Conservation (phyloP, 2,329 filamentous ascomycete genomes). For the Aspergillus carbonarius region DNA sequence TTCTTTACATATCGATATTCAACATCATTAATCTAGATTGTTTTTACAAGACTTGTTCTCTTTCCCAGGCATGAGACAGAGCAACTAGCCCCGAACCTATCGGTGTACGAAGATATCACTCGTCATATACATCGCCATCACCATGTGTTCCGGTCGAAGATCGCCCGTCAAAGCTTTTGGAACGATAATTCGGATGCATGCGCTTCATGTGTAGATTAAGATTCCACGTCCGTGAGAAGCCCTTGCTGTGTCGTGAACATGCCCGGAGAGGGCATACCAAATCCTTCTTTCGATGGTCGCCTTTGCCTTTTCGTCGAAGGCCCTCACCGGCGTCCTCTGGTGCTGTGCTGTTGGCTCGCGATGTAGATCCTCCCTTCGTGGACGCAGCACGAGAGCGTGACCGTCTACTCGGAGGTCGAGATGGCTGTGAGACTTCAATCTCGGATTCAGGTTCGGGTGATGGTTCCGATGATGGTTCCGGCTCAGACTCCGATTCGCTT, state of each 20-base stretch:
- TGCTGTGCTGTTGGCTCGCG: conserved; percentile 12
- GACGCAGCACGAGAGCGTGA: conserved; percentile 13
- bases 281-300: conserved; percentile 27
- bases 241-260: conserved; percentile 31
- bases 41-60: not conserved
- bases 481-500: conserved; percentile 28
- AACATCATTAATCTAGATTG: not conserved
- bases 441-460: not conserved
- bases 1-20: not conserved
- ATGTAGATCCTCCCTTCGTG: conserved; percentile 11
- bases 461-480: not conserved
- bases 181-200: conserved; percentile 28
- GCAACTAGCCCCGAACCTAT: not conserved
- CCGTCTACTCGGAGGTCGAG: not conserved
- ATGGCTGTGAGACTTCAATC: conserved; percentile 5
- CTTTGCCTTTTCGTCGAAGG: conserved; percentile 22
- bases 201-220: conserved; percentile 37
- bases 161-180: conserved; percentile 1
- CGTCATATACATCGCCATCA: not conserved
- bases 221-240: conserved; percentile 40
- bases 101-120: not conserved
- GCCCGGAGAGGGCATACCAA: conserved; percentile 32
- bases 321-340: conserved; percentile 6
- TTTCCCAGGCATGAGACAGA: not conserved
- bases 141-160: not conserved